Evolutionary conservation across 2,329 filamentous ascomycete species (phyloP).

Genomic region (Fusarium circinatum): DNA sequence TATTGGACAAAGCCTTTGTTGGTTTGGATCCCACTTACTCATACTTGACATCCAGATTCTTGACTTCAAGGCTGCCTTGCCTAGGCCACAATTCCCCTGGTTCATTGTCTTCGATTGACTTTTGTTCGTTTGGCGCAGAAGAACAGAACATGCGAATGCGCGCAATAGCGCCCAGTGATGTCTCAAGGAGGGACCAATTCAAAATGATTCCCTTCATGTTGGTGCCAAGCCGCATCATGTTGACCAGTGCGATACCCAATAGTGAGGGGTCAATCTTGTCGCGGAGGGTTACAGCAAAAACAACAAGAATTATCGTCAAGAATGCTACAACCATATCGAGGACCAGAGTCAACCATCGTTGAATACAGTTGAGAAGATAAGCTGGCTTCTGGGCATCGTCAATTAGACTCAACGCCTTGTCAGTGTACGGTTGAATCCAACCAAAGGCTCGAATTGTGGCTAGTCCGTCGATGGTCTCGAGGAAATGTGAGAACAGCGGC

Average conservation of each 20-base stretch:
- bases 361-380: constrained; percentile 63
- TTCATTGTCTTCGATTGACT: constrained; percentile 19
- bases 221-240: constrained; percentile 45
- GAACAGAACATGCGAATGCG: constrained; percentile 44
- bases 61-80: constrained; percentile 37
- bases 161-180: constrained; percentile 45
- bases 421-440: constrained; percentile 50
- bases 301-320: constrained; percentile 53
- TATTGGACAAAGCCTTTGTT: background rate
- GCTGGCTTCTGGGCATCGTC: constrained; percentile 63
- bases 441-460: constrained; percentile 53
- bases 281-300: constrained; percentile 51
- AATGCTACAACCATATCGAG: constrained; percentile 62
- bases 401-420: constrained; percentile 51
- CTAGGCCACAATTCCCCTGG: constrained; percentile 39
- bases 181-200: constrained; percentile 46
- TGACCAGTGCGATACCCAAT: constrained; percentile 52
- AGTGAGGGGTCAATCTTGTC: constrained; percentile 47
- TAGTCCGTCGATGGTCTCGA: constrained; percentile 47
- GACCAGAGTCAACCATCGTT: constrained; percentile 63
- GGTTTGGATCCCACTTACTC: constrained; percentile 32
- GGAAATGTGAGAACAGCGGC: constrained; percentile 48
- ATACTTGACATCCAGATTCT: constrained; percentile 41
- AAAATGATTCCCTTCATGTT: constrained; percentile 45
- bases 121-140: constrained; percentile 40